Evolutionary conservation across 2,329 filamentous ascomycete genomes (phyloP).

Genomic region (Akanthomyces muscarius): DNA sequence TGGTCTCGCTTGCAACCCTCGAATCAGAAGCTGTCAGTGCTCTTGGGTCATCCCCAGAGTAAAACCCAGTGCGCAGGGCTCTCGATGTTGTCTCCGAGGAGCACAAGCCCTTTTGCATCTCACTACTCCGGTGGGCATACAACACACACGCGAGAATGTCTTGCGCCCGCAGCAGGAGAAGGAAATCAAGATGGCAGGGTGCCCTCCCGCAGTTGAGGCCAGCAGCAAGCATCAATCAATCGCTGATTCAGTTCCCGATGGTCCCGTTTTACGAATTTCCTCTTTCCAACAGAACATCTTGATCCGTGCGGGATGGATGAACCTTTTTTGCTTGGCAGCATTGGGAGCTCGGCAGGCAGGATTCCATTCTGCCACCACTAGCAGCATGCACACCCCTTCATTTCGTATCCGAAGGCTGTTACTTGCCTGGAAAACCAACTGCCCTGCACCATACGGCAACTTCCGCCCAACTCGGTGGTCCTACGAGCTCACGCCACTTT

Average conservation of each 20-base stretch:
- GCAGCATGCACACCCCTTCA: background rate
- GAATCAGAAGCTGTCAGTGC: background rate
- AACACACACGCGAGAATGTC: background rate
- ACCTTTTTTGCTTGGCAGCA: background rate
- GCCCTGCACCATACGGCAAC: background rate
- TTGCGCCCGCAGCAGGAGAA: slow-evolving; percentile 2
- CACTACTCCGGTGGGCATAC: background rate
- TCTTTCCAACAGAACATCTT: background rate
- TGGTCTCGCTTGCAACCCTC: too few relatives aligned
- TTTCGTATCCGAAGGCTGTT: background rate
- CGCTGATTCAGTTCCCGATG: background rate
- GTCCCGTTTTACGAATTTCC: background rate
- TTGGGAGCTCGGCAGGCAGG: background rate
- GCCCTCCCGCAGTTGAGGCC: too few relatives aligned
- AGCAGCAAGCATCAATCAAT: too few relatives aligned
- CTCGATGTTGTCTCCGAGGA: too few relatives aligned
- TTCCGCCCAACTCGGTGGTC: background rate
- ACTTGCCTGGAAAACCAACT: too few relatives aligned
- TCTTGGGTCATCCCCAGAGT: background rate
- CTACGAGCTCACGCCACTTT: too few relatives aligned
- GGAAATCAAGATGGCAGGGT: background rate
- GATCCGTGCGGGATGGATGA: background rate
- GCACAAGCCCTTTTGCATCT: too few relatives aligned
- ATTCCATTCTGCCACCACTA: too few relatives aligned
- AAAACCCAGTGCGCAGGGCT: too few relatives aligned